These are phyloP conservation scores for Xerophyta viscosa DNA, from an alignment of 106 monocot genomes.

Conservation along the genomic window DNA sequence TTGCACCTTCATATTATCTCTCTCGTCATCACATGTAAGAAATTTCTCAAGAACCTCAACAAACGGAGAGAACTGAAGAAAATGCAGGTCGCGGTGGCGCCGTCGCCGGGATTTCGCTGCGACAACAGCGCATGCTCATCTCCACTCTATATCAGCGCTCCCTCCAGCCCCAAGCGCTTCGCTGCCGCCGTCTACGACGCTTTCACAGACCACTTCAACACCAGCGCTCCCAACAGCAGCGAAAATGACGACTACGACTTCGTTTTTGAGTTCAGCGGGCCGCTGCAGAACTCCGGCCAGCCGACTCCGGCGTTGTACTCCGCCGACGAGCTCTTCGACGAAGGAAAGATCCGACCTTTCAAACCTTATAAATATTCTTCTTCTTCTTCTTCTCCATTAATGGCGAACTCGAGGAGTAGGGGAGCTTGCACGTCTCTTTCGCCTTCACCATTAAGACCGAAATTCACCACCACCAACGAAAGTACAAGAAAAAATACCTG, in stretches of 20 bases:
- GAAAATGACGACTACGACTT: constrained; percentile 16
- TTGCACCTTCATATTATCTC: too few relatives aligned
- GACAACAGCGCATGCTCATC: constrained; percentile 5
- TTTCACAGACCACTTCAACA: constrained; percentile 28
- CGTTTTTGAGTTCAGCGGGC: constrained; percentile 44
- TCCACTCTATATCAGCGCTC: constrained; percentile 37
- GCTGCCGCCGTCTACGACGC: constrained; percentile 2
- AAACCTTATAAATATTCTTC: constrained; percentile 18
- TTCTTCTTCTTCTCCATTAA: neutral
- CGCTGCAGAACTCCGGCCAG: constrained; percentile 1
- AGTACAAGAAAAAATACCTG: neutral
- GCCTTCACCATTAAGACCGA: constrained; percentile 4
- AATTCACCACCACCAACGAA: neutral
- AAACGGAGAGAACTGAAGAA: too few relatives aligned
- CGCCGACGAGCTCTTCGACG: constrained; percentile 67
- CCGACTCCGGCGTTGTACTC: constrained; percentile 5
- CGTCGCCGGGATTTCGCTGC: constrained; percentile 26
- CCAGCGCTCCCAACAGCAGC: constrained; percentile 47
- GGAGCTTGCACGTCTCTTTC: constrained; percentile 22
- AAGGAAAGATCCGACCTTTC: constrained; percentile 46
- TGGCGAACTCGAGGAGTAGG: constrained; percentile 5
- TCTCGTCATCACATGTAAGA: too few relatives aligned
- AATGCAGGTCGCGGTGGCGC: constrained; percentile 15
- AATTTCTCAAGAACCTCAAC: too few relatives aligned
- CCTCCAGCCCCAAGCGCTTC: constrained; percentile 35